Conservation (phyloP, 768 basidiomycete species). For the Termitomyces sp. region DNA sequence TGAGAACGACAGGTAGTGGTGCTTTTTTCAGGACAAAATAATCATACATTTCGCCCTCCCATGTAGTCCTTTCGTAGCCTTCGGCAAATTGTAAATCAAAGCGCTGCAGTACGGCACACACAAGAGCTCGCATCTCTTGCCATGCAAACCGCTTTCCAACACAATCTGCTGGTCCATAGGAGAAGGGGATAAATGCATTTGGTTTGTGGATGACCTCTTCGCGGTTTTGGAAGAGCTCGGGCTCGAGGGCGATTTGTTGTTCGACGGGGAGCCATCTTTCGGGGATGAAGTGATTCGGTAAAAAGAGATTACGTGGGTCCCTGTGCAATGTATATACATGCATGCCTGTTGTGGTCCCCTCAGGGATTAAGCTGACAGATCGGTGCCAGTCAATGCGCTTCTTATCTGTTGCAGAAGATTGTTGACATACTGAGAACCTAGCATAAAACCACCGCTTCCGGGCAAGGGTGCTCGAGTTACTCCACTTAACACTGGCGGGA, state of each 20-base stretch:
- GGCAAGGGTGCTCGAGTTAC: slow-evolving; percentile 22
- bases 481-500: slow-evolving; percentile 29
- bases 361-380: slow-evolving; percentile 27
- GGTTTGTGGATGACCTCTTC: slow-evolving; percentile 17
- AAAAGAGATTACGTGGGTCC: slow-evolving; percentile 31
- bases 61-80: slow-evolving; percentile 18
- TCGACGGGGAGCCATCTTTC: slow-evolving; percentile 29
- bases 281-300: slow-evolving; percentile 30
- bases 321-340: slow-evolving; percentile 32
- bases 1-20: slow-evolving; percentile 18
- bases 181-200: slow-evolving; percentile 31
- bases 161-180: slow-evolving; percentile 45
- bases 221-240: slow-evolving; percentile 12
- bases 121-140: slow-evolving; percentile 27
- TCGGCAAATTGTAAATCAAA: slow-evolving; percentile 25
- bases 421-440: slow-evolving; percentile 19
- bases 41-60: slow-evolving; percentile 24
- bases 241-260: slow-evolving; percentile 13
- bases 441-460: slow-evolving; percentile 3
- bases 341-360: slow-evolving; percentile 32
- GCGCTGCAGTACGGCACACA: slow-evolving; percentile 21
- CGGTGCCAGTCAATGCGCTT: background rate
- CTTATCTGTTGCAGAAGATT: no score
- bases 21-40: slow-evolving; percentile 29
- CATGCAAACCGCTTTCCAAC: slow-evolving; percentile 34